Evolutionary conservation across 1,284 basidiomycete genomes (phyloP).

Genomic region (Singerocomus inundabilis): DNA sequence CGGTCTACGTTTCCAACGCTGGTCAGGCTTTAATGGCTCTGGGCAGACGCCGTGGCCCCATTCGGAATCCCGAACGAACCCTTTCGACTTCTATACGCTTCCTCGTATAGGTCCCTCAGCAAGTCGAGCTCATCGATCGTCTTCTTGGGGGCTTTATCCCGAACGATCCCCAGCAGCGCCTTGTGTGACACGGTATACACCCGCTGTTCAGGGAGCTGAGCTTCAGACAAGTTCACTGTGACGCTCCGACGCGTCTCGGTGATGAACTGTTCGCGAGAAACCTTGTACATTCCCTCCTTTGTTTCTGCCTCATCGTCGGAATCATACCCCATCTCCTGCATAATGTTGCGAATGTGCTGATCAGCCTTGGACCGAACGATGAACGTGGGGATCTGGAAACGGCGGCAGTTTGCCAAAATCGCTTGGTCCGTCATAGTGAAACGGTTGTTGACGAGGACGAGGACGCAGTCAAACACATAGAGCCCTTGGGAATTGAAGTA

Average conservation of each 20-base stretch:
- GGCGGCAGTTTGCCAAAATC: conserved; percentile 30
- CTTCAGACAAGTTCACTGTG: conserved; percentile 28
- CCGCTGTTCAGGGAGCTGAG: conserved; percentile 28
- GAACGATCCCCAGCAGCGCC: conserved; percentile 20
- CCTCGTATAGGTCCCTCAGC: conserved; percentile 27
- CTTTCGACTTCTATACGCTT: conserved; percentile 16
- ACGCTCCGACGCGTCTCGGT: conserved; percentile 30
- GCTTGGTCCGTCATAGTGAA: conserved; percentile 35
- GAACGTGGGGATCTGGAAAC: conserved; percentile 34
- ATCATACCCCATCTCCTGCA: conserved; percentile 31
- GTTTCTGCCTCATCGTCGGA: conserved; percentile 21
- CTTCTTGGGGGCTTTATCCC: conserved; percentile 22
- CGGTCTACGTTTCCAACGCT: background rate
- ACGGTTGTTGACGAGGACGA: conserved; percentile 32
- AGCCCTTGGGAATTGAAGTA: conserved; percentile 40
- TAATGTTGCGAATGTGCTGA: conserved; percentile 33
- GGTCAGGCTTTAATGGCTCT: conserved; percentile 12
- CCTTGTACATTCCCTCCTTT: conserved; percentile 21
- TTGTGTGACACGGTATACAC: conserved; percentile 34
- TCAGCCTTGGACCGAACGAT: conserved; percentile 40
- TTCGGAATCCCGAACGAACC: conserved; percentile 5
- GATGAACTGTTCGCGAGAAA: conserved; percentile 25
- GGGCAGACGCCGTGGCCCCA: background rate
- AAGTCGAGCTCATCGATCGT: conserved; percentile 36
- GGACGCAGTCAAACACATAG: conserved; percentile 37